Evolutionary conservation across 257 asterid genomes (phyloP).

Genomic region (Plantago elongata): DNA sequence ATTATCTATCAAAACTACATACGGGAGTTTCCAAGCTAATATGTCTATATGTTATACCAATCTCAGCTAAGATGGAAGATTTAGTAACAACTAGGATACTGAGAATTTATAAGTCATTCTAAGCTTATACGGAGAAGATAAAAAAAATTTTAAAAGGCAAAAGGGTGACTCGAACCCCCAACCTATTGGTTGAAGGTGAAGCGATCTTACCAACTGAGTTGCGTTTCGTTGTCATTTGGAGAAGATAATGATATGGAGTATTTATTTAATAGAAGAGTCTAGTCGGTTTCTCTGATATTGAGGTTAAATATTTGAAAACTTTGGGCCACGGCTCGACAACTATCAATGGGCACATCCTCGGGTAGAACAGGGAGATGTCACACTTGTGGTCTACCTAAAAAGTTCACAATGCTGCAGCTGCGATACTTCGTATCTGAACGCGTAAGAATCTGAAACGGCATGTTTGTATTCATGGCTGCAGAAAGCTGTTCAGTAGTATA

Average conservation of each 20-base stretch:
- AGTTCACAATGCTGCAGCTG: background rate
- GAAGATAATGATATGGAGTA: background rate
- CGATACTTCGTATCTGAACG: background rate
- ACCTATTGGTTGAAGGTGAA: too few species aligned
- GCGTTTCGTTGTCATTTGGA: too few species aligned
- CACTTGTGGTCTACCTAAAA: background rate
- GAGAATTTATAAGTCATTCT: background rate
- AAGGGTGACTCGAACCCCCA: too few species aligned
- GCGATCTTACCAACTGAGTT: too few species aligned
- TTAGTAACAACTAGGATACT: too few species aligned
- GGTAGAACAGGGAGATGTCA: background rate
- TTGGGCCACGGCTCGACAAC: background rate
- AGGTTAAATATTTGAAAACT: conserved; percentile 7
- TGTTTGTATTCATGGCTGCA: background rate
- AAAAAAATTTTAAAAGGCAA: too few species aligned
- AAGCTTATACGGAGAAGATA: background rate
- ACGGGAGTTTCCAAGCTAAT: too few species aligned
- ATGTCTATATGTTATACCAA: too few species aligned
- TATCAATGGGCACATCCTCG: conserved; percentile 1
- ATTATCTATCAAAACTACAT: background rate
- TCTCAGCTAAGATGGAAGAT: too few species aligned
- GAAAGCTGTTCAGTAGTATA: too few species aligned
- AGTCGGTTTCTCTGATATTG: background rate
- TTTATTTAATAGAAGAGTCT: background rate
- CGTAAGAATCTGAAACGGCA: conserved; percentile 5